Conservation (phyloP, 176 grass and related monocot genomes). For the Carex littledalei region DNA sequence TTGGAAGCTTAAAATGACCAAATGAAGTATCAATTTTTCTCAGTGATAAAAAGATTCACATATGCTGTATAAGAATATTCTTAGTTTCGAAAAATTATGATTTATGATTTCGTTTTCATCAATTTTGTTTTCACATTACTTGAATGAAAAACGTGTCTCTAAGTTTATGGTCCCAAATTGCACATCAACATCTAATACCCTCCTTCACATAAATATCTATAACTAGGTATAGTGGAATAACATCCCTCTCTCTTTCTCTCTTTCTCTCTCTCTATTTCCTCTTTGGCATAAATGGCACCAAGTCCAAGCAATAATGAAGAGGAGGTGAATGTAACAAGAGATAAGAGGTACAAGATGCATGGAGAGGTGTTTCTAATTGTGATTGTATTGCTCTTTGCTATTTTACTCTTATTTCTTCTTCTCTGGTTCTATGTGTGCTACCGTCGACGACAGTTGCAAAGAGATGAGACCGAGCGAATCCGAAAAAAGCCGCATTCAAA, state of each 20-base stretch:
- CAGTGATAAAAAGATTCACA: no score
- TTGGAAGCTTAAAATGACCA: no score
- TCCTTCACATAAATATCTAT: constrained; percentile 1
- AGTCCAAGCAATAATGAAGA: neutral
- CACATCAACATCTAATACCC: constrained; percentile 4
- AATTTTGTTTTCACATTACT: neutral
- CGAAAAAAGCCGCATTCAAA: neutral
- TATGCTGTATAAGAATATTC: neutral
- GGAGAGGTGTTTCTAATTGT: constrained; percentile 30
- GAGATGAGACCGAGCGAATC: neutral
- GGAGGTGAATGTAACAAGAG: constrained; percentile 8
- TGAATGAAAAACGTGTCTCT: neutral
- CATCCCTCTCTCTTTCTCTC: neutral
- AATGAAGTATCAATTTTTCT: no score
- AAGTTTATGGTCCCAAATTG: neutral
- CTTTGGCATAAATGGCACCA: constrained; percentile 1
- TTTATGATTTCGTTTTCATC: neutral
- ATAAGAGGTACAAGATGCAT: constrained; percentile 30
- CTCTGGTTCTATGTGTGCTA: neutral
- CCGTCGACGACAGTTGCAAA: neutral
- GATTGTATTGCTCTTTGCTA: constrained; percentile 20
- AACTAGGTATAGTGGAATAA: neutral
- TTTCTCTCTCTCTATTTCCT: neutral
- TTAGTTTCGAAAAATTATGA: neutral
- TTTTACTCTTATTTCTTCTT: constrained; percentile 11